phyloP scores from a whole-genome alignment of 1,284 basidiomycete genomes.

The Boletus semigastroideus region DNA sequence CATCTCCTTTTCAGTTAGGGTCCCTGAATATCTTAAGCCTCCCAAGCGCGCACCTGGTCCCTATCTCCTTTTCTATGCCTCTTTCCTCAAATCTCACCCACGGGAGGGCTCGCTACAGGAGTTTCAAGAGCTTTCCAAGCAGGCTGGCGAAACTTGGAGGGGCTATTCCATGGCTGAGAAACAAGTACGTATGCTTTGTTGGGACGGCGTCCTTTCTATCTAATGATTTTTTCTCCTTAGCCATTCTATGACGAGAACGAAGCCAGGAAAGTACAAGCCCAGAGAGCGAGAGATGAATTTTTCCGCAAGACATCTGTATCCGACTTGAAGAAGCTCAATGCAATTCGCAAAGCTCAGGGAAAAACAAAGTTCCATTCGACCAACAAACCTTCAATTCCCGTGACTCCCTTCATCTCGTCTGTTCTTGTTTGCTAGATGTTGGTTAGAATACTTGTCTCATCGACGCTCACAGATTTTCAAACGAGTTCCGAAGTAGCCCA shows the following conservation, averaged over 20 bases:
- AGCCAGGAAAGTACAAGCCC: slow-evolving; percentile 14
- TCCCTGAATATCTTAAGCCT: slow-evolving; percentile 24
- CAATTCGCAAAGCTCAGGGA: slow-evolving; percentile 23
- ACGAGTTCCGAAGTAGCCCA: slow-evolving; percentile 23
- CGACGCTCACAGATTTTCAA: slow-evolving; percentile 19
- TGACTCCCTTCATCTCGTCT: slow-evolving; percentile 24
- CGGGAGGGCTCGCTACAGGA: neutral
- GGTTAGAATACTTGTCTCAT: neutral
- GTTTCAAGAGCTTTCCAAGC: slow-evolving; percentile 10
- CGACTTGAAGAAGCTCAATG: slow-evolving; percentile 25
- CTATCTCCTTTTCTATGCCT: slow-evolving; percentile 25
- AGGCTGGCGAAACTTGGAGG: slow-evolving; percentile 24
- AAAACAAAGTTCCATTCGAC: slow-evolving; percentile 17
- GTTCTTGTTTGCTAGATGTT: neutral
- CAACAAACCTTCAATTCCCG: neutral
- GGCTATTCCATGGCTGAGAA: slow-evolving; percentile 27
- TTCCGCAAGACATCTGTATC: slow-evolving; percentile 14
- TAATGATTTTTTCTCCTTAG: slow-evolving; percentile 6
- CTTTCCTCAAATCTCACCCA: slow-evolving; percentile 12
- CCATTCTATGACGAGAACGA: slow-evolving; percentile 31
- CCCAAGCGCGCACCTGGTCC: slow-evolving; percentile 27
- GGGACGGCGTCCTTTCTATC: neutral
- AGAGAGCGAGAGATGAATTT: slow-evolving; percentile 24
- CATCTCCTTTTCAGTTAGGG: slow-evolving; percentile 8
- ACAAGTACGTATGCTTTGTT: slow-evolving; percentile 17